Percentiles rank a stretch among this genome's conserved stretches.
These are phyloP conservation scores for Uronychia binucleata DNA, from an alignment of 73 alveolate species.

Conservation along the genomic window DNA sequence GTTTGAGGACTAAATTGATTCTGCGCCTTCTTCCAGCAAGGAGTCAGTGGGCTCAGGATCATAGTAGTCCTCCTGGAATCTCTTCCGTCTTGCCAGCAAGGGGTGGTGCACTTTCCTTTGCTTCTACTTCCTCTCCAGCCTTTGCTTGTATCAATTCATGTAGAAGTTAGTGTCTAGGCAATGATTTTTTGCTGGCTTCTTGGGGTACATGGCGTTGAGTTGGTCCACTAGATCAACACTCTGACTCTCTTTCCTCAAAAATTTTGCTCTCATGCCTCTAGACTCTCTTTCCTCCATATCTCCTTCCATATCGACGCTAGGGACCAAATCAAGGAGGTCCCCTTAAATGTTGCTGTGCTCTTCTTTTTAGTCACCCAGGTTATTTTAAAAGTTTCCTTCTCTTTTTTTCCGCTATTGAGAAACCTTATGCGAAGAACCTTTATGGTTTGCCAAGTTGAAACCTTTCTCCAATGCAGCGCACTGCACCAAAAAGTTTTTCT, in stretches of 20 bases:
- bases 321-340: not conserved
- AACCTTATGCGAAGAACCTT: too few species aligned
- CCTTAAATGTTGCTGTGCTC: not conserved
- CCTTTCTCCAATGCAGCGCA: slow-evolving; percentile 25
- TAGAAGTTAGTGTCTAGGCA: not conserved
- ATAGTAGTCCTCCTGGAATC: not conserved
- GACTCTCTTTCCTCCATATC: not conserved
- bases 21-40: not conserved
- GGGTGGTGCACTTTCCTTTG: not conserved
- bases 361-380: not conserved
- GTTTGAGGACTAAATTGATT: too few species aligned
- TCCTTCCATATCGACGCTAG: not conserved
- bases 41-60: not conserved
- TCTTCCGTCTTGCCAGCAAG: not conserved
- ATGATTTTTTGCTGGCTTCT: not conserved
- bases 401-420: slow-evolving; percentile 5
- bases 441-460: too few species aligned
- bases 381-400: not conserved
- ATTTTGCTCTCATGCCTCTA: not conserved
- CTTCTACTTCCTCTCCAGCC: not conserved
- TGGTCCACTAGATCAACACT: not conserved
- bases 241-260: not conserved
- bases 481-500: slow-evolving; percentile 24
- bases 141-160: not conserved
- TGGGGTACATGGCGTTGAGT: not conserved